These are phyloP conservation scores for Mrakia hoshinonis DNA, from an alignment of 768 basidiomycete genomes.

Conservation along the genomic window DNA sequence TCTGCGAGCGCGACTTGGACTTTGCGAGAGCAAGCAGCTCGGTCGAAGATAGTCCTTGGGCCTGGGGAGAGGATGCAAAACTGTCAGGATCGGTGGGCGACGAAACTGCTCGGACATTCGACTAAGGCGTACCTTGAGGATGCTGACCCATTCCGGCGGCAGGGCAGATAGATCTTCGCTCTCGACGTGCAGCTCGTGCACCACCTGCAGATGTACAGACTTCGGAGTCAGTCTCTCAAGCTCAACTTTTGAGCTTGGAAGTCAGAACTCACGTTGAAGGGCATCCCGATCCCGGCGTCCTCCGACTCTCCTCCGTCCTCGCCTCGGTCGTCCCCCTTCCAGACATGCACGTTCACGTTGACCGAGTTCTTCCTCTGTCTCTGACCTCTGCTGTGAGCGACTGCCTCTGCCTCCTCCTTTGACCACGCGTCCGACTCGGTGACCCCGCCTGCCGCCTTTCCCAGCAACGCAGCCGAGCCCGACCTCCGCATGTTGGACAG, in stretches of 20 bases:
- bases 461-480: neutral
- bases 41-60: slow-evolving; percentile 1
- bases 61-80: neutral
- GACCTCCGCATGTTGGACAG: neutral
- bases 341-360: neutral
- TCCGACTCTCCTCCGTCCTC: neutral
- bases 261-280: neutral
- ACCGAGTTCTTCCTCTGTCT: neutral
- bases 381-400: neutral
- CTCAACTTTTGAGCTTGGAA: no score
- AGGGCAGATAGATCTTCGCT: slow-evolving; percentile 1
- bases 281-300: neutral
- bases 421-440: neutral
- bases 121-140: neutral
- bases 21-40: neutral
- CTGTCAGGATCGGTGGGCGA: neutral
- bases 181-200: slow-evolving; percentile 8
- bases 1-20: neutral
- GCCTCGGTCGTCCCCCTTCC: neutral
- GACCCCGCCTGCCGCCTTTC: neutral
- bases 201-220: no score
- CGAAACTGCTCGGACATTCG: neutral
- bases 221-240: no score
- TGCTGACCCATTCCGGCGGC: neutral
- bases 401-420: neutral